Evolutionary conservation across 2,329 filamentous ascomycete species (phyloP).

Genomic region (Huntiella omanensis): DNA sequence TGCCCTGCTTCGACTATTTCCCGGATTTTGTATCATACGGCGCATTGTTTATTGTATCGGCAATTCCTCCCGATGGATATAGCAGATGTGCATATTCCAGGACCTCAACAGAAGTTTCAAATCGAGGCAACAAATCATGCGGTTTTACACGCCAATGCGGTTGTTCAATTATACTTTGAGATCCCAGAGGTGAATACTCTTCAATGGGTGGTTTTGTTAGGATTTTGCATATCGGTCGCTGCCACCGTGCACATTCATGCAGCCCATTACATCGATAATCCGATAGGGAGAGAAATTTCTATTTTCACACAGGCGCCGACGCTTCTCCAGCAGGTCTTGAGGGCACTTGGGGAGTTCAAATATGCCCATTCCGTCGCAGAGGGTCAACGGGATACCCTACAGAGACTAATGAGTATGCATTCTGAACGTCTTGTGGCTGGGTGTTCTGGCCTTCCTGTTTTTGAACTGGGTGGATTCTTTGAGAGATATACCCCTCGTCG

Average conservation of each 20-base stretch:
- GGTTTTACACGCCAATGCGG: slow-evolving; percentile 71
- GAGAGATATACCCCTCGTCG: slow-evolving; percentile 43
- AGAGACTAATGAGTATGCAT: slow-evolving; percentile 62
- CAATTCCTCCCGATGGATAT: slow-evolving; percentile 75
- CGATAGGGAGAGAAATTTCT: slow-evolving; percentile 32
- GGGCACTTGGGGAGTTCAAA: slow-evolving; percentile 55
- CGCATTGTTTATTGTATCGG: slow-evolving; percentile 72
- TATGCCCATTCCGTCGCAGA: slow-evolving; percentile 62
- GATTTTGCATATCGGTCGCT: slow-evolving; percentile 71
- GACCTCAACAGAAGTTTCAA: slow-evolving; percentile 82
- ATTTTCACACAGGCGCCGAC: slow-evolving; percentile 45
- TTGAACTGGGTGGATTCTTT: slow-evolving; percentile 50
- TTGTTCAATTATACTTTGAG: slow-evolving; percentile 64
- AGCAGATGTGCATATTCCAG: slow-evolving; percentile 57
- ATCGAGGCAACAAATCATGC: slow-evolving; percentile 81
- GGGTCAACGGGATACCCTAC: slow-evolving; percentile 61
- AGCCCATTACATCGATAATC: slow-evolving; percentile 49
- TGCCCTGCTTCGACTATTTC: slow-evolving; percentile 56
- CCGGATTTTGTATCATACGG: slow-evolving; percentile 72
- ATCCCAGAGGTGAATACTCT: slow-evolving; percentile 55
- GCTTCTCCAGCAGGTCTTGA: slow-evolving; percentile 60
- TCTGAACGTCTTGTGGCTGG: slow-evolving; percentile 44
- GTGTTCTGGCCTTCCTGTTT: slow-evolving; percentile 21
- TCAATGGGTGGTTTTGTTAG: slow-evolving; percentile 74
- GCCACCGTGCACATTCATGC: slow-evolving; percentile 80